Conservation (phyloP, 2,329 filamentous ascomycete species). For the Colletotrichum truncatum region DNA sequence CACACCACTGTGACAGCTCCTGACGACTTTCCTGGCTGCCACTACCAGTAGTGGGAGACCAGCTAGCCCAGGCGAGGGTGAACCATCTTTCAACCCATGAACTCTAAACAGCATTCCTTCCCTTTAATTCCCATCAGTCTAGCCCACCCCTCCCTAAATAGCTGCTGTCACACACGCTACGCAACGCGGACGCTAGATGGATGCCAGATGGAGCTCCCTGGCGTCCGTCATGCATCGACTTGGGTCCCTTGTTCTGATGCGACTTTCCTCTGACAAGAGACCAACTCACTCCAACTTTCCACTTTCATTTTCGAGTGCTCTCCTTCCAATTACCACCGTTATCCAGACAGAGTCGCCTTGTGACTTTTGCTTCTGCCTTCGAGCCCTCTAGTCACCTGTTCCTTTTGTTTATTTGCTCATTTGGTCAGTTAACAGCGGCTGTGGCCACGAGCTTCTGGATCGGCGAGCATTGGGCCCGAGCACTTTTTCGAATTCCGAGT, state of each 20-base stretch:
- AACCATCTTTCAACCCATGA: not conserved
- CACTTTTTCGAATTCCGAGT: not conserved
- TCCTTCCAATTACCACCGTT: not conserved
- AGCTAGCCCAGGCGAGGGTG: not conserved
- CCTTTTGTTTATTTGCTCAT: not conserved
- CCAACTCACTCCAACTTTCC: not conserved
- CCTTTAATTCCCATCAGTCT: not conserved
- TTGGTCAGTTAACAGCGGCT: too few relatives aligned
- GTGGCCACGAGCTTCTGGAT: not conserved
- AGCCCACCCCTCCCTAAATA: not conserved
- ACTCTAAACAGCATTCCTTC: constrained; percentile 4
- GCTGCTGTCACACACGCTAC: not conserved
- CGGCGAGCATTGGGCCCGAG: not conserved
- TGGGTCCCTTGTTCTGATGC: constrained; percentile 11
- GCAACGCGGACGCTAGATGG: not conserved
- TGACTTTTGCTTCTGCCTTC: not conserved
- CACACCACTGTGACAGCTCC: not conserved
- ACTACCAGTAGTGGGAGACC: too few relatives aligned
- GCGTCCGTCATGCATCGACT: not conserved
- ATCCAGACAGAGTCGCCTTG: not conserved
- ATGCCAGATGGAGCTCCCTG: constrained; percentile 9
- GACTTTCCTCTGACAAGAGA: not conserved
- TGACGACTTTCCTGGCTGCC: too few relatives aligned
- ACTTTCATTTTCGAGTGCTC: not conserved
- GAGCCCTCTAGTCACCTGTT: not conserved